Evolutionary conservation across 176 grass and related monocot species (phyloP).

Genomic region (Carex myosuroides): DNA sequence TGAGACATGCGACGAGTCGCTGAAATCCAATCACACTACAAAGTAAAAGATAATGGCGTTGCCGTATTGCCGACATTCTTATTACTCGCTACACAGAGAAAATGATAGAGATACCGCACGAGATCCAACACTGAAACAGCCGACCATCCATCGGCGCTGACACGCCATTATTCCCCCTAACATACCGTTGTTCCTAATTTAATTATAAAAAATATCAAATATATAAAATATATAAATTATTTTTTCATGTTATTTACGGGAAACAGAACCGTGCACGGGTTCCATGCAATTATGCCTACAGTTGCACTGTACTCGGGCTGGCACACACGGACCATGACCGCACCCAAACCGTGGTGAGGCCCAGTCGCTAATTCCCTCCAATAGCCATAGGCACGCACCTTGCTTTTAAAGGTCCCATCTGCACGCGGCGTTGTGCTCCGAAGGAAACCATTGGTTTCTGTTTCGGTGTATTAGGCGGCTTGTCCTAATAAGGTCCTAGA

Average conservation of each 20-base stretch:
- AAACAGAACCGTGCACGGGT: neutral
- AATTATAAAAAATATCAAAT: neutral
- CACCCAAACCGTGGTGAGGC: neutral
- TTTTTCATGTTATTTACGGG: neutral
- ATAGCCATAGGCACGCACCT: neutral
- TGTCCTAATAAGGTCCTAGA: neutral
- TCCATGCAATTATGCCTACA: neutral
- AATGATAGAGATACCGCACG: neutral
- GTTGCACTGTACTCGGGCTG: slow-evolving; percentile 6
- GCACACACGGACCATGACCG: slow-evolving; percentile 4
- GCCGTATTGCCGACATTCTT: neutral
- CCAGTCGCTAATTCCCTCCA: neutral
- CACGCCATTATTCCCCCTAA: neutral
- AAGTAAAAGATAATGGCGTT: neutral
- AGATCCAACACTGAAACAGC: neutral
- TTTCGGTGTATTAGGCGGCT: neutral
- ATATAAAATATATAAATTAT: too few species aligned
- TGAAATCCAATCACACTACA: neutral
- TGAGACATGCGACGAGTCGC: neutral
- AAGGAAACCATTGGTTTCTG: neutral
- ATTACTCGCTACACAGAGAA: neutral
- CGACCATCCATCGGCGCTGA: neutral
- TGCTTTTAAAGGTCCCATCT: neutral
- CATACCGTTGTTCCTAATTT: neutral
- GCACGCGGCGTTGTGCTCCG: neutral